Conservation (phyloP, 768 basidiomycete species). For the Tricholoma matsutake region DNA sequence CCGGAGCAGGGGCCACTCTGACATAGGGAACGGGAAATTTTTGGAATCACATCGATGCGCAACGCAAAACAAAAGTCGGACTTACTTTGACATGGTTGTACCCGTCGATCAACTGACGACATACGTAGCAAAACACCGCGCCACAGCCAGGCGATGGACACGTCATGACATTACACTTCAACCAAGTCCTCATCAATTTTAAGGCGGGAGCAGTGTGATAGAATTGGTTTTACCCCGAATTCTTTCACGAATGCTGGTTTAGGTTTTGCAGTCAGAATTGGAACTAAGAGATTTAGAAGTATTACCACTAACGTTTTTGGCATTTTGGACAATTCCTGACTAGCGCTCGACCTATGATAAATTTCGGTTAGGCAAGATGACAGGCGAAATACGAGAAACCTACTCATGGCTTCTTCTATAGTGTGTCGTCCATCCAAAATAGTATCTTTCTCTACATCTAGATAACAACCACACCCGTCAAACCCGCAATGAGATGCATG, state of each 20-base stretch:
- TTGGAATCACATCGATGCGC: background rate
- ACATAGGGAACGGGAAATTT: background rate
- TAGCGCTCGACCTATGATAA: constrained; percentile 62
- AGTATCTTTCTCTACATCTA: constrained; percentile 67
- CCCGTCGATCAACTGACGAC: constrained; percentile 66
- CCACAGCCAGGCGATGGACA: constrained; percentile 58
- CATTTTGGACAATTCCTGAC: constrained; percentile 90
- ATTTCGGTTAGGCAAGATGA: background rate
- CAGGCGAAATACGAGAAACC: constrained; percentile 13
- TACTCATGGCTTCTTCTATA: constrained; percentile 94
- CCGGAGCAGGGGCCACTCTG: background rate
- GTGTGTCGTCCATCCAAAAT: constrained; percentile 58
- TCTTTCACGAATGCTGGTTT: constrained; percentile 78
- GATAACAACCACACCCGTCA: background rate
- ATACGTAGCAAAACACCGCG: constrained; percentile 82
- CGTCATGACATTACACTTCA: constrained; percentile 86
- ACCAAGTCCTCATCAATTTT: constrained; percentile 21
- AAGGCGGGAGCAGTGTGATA: background rate
- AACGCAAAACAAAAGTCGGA: background rate
- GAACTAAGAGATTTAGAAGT: background rate
- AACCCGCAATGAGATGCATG: background rate
- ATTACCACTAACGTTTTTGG: constrained; percentile 52
- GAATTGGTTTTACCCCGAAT: constrained; percentile 50
- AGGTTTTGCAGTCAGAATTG: constrained; percentile 4
- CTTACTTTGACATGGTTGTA: constrained; percentile 74